These are phyloP conservation scores for Sequoiadendron giganteum DNA, from an alignment of 75 land plant genomes.

Conservation along the genomic window DNA sequence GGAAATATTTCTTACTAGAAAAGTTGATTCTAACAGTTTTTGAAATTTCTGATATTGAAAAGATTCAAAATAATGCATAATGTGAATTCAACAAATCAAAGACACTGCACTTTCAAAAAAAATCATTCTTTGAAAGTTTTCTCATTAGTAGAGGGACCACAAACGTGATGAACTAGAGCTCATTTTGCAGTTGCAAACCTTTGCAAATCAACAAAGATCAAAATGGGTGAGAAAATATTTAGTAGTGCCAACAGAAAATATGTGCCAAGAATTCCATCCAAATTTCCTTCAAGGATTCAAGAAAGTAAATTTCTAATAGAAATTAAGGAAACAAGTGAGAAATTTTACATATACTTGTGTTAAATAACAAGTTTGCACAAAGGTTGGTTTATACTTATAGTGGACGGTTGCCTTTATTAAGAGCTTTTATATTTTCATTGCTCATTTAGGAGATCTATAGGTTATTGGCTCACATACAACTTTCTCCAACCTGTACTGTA, in stretches of 20 bases:
- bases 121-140: neutral
- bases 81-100: neutral
- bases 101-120: neutral
- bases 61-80: neutral
- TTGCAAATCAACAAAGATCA: neutral
- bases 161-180: neutral
- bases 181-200: neutral
- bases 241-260: neutral
- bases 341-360: neutral
- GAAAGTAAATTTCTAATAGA: neutral
- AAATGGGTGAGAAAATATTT: neutral
- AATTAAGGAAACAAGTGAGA: neutral
- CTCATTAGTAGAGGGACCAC: neutral
- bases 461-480: neutral
- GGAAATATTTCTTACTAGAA: neutral
- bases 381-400: neutral
- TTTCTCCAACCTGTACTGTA: neutral
- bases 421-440: neutral
- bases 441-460: neutral
- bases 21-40: neutral
- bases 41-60: slow-evolving; percentile 3
- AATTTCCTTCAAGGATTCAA: no score
- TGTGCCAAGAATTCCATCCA: neutral
- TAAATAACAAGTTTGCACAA: neutral
- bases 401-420: neutral